Evolutionary conservation across 306 rosid genomes (phyloP).

Genomic region (Vigna mungo): DNA sequence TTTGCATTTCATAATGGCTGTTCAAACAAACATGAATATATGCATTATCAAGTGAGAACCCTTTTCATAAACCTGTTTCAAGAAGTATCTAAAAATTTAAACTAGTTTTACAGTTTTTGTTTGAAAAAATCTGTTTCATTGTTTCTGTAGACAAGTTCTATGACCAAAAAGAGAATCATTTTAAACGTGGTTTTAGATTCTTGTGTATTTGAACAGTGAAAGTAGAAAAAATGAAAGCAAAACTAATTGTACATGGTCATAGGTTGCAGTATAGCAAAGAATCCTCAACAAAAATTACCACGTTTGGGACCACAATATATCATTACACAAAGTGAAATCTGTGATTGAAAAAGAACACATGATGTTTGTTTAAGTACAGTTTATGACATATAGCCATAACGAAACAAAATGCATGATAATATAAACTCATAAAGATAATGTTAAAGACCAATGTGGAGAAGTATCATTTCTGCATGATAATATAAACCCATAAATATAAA

Average conservation of each 20-base stretch:
- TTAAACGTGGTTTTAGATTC: not conserved
- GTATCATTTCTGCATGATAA: no score
- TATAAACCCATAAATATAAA: no score
- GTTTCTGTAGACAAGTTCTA: not conserved
- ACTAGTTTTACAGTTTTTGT: no score
- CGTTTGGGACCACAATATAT: not conserved
- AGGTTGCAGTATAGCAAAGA: not conserved
- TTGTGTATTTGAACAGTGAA: not conserved
- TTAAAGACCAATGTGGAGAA: not conserved
- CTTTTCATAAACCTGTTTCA: not conserved
- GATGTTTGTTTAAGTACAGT: not conserved
- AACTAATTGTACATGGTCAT: not conserved
- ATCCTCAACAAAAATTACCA: not conserved
- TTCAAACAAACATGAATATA: no score
- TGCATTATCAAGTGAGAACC: not conserved
- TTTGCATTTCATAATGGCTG: not conserved
- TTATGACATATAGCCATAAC: no score
- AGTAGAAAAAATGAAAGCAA: not conserved
- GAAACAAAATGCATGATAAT: no score
- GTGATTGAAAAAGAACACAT: not conserved
- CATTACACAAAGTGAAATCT: not conserved
- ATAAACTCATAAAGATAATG: not conserved
- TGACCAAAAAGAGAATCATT: not conserved
- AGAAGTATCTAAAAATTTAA: no score
- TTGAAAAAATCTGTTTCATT: no score